Base-by-base conservation (phyloP, 2,329 filamentous ascomycete species). In the Ascomycota sp. region DNA sequence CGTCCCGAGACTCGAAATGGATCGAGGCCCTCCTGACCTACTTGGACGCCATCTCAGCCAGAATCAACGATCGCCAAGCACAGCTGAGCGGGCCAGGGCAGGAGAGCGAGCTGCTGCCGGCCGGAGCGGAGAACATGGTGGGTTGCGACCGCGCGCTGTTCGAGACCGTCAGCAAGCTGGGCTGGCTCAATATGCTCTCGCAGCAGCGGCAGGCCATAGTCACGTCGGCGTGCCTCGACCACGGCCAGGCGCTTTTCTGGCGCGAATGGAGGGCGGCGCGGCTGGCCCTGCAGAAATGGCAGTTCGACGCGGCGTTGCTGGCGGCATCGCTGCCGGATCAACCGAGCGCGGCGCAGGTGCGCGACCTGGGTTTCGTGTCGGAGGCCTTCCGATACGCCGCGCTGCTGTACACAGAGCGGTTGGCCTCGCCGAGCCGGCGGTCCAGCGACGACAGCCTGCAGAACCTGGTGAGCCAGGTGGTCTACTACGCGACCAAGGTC, bases 1-100 rank as follows among this genome's bases (percentile, higher is more conserved):
- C 47, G 43, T 71, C 43, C 50, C 68, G 71, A 30, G 78, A 83
- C 35, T 77, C 81, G 34, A 70, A 74, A 9, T 94, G 85, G 85
- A 86, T 93, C 58, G 80, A 91, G 43, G 74, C 81, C 25, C 72
- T 93, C 40, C 94, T 94, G 45, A 89, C 81, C 22, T 92, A 86
- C 63, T 91, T 92, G 46, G 86, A 94, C 49, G 81, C 85, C 32
- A 81, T 94, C 55, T 83, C 82, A 0, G 81, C 81, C 24, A 85
- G 78, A 30, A 81, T 92, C 46, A 94, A 94, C 42, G 80, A 93
- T 51, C 72, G 85, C 30, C 85, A 94, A 51, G 72, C 79, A 20
- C 81, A 92, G 48, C 67, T 93, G 12, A 61, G 72, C 37, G 70
- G 9, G 61, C 69, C 20, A 71, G 80, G 43, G 66, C 77, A 20